Conservation (phyloP, 2,329 filamentous ascomycete species). For the Diplodia scrobiculata region DNA sequence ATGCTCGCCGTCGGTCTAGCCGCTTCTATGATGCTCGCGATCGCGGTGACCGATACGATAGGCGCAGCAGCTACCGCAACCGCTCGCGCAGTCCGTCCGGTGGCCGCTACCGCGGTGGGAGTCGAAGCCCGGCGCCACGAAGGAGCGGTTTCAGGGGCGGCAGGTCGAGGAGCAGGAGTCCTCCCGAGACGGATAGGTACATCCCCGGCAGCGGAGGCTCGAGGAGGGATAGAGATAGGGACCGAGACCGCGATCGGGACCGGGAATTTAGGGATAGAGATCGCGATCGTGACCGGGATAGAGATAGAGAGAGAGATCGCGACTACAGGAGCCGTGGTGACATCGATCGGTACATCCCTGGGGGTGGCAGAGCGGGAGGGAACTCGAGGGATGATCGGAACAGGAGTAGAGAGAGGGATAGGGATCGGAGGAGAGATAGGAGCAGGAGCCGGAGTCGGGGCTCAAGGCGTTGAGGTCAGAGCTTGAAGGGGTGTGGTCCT, state of each 20-base stretch:
- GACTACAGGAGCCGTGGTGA: conserved; percentile 42
- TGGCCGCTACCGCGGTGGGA: conserved; percentile 12
- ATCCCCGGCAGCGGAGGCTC: conserved; percentile 38
- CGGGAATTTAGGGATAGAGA: conserved; percentile 28
- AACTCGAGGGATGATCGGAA: conserved; percentile 26
- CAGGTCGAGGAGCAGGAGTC: conserved; percentile 37
- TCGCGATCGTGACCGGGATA: conserved; percentile 31
- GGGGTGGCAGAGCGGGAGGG: conserved; percentile 33
- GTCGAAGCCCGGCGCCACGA: conserved; percentile 36
- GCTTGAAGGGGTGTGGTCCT: background rate
- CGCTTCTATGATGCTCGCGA: conserved; percentile 32
- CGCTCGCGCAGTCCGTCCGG: conserved; percentile 14
- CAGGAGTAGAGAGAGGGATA: conserved; percentile 33
- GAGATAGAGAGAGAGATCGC: conserved; percentile 43
- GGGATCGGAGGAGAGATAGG: conserved; percentile 29
- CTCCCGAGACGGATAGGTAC: conserved; percentile 45
- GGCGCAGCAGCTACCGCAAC: conserved; percentile 12
- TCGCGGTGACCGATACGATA: conserved; percentile 26
- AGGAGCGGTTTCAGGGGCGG: conserved; percentile 29
- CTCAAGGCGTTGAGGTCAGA: conserved; percentile 10
- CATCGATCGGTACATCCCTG: conserved; percentile 47
- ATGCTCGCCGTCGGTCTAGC: conserved; percentile 32
- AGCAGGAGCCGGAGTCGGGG: conserved; percentile 27
- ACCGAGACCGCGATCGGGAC: conserved; percentile 31
- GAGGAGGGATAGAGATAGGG: conserved; percentile 39